Percentiles rank a stretch among this genome's conserved stretches.
phyloP scores from a whole-genome alignment of 176 grass and related monocot species.

The Lolium rigidum region DNA sequence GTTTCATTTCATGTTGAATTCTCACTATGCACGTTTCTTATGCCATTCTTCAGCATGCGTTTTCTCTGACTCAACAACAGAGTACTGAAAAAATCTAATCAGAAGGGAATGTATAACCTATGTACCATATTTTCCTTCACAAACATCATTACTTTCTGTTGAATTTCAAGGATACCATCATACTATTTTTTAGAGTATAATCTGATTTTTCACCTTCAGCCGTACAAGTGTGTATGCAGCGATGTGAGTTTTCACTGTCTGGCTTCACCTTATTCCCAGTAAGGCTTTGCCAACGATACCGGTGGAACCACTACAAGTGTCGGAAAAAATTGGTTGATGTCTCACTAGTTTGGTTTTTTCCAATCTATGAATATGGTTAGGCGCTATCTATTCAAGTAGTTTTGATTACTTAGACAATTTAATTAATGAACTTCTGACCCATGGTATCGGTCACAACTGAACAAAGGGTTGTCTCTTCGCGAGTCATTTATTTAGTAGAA shows the following conservation, averaged over 20 bases:
- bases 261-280: slow-evolving; percentile 87
- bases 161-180: too few relatives aligned
- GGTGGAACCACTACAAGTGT: background rate
- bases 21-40: too few relatives aligned
- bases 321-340: background rate
- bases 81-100: too few relatives aligned
- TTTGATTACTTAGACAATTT: slow-evolving; percentile 78
- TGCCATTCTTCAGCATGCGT: too few relatives aligned
- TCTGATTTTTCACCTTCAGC: too few relatives aligned
- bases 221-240: too few relatives aligned
- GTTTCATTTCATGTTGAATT: too few relatives aligned
- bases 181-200: too few relatives aligned
- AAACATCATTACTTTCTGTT: too few relatives aligned
- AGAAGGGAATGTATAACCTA: too few relatives aligned
- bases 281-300: background rate
- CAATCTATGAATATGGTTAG: slow-evolving; percentile 59
- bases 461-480: background rate
- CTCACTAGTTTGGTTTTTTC: slow-evolving; percentile 9
- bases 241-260: slow-evolving; percentile 60
- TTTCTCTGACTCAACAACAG: too few relatives aligned
- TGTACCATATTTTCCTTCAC: too few relatives aligned
- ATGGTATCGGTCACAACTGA: slow-evolving; percentile 39
- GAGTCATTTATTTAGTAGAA: background rate
- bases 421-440: slow-evolving; percentile 72
- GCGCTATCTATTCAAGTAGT: slow-evolving; percentile 66